A percentile compares a stretch with the other conserved stretches of the same genome.
phyloP scores from a whole-genome alignment of 495 filamentous ascomycete species.

The Penicillium angulare region DNA sequence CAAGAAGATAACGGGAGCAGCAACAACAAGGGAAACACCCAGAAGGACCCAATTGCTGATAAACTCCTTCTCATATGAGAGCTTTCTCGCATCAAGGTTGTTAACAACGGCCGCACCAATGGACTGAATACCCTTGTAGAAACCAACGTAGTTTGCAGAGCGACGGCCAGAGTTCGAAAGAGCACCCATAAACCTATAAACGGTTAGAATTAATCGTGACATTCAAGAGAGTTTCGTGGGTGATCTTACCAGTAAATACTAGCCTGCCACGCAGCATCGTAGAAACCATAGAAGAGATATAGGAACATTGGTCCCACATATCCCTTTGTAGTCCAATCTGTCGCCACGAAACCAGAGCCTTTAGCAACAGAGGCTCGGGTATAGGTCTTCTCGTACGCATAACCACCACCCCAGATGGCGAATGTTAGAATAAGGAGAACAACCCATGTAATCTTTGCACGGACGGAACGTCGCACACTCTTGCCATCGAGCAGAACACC shows the following conservation, averaged over 20 bases:
- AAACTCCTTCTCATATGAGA: conserved; percentile 52
- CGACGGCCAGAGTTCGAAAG: conserved; percentile 83
- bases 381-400: conserved; percentile 41
- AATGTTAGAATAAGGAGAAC: conserved; percentile 37
- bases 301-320: conserved; percentile 47
- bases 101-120: conserved; percentile 76
- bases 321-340: conserved; percentile 33
- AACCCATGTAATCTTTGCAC: conserved; percentile 34
- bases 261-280: conserved; percentile 57
- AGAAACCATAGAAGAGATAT: conserved; percentile 52
- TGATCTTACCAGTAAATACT: conserved; percentile 79
- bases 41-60: conserved; percentile 61
- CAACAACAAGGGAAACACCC: conserved; percentile 58
- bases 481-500: conserved; percentile 39
- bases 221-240: too few relatives aligned
- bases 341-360: conserved; percentile 10
- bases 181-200: conserved; percentile 72
- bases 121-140: conserved; percentile 88
- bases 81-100: conserved; percentile 60
- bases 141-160: conserved; percentile 81
- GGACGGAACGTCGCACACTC: conserved; percentile 27
- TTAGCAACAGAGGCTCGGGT: conserved; percentile 29
- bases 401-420: conserved; percentile 47
- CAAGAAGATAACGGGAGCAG: conserved; percentile 65
- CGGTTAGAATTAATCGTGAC: too few relatives aligned